These are phyloP conservation scores for Podospora pseudopauciseta DNA, from an alignment of 495 filamentous ascomycete species.

Conservation along the genomic window DNA sequence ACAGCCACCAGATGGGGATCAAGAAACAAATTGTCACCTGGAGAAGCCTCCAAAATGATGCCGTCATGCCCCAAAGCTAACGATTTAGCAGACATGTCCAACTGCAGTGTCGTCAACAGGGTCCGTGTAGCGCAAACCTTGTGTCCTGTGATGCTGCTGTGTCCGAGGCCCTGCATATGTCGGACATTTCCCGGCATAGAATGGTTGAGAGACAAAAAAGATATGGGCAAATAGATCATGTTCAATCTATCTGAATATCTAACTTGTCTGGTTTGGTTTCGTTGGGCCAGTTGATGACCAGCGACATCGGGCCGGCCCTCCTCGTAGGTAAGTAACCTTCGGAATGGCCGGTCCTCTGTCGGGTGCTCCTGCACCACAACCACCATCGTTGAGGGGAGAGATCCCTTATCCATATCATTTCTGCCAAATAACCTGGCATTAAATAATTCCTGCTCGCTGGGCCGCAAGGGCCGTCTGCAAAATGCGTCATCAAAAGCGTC, in stretches of 20 bases:
- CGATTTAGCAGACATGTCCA: not conserved
- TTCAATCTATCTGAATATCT: conserved; percentile 10
- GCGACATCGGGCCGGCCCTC: conserved; percentile 16
- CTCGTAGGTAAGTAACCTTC: conserved; percentile 8
- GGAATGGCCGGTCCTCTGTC: conserved; percentile 16
- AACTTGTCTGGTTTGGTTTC: conserved; percentile 15
- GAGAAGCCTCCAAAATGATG: not conserved
- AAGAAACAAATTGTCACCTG: not conserved
- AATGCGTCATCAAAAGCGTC: not conserved
- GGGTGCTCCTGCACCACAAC: conserved; percentile 26
- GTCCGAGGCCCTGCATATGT: not conserved
- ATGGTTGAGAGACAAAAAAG: not conserved
- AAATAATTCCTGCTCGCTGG: conserved; percentile 13
- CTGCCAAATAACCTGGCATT: conserved; percentile 9
- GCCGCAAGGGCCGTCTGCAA: conserved; percentile 1
- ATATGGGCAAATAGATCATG: conserved; percentile 4
- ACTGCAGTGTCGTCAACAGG: not conserved
- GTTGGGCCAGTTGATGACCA: conserved; percentile 33
- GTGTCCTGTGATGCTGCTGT: not conserved
- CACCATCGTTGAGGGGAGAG: conserved; percentile 27
- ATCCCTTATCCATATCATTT: conserved; percentile 14
- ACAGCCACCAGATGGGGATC: not conserved
- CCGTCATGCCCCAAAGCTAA: not conserved
- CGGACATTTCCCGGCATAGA: not conserved
- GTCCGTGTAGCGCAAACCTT: conserved; percentile 7